Base-by-base conservation (phyloP, 495 filamentous ascomycete species). In the Lophiostoma macrostomum region DNA sequence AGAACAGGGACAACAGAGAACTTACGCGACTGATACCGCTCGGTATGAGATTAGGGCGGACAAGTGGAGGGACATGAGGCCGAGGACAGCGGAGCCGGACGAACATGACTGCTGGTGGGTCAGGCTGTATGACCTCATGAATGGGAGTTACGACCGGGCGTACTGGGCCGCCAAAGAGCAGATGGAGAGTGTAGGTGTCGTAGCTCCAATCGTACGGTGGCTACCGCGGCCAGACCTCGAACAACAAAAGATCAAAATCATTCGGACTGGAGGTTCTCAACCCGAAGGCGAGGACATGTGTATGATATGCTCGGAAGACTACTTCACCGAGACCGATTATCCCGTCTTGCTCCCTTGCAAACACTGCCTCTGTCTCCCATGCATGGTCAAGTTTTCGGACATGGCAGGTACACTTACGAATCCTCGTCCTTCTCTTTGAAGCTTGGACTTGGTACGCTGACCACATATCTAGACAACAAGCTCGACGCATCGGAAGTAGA, bases 101-200 rank as follows among this genome's bases (percentile, higher is more conserved):
- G 29, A 31, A 4, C 37, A 38, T 37, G 51, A 46, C 31, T 30
- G 20, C 39, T 54, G 51, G 51, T 54, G 51, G 51, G 16, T 38
- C 30, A 38, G 51, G 41, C 20, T 54, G 40, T 37, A 42, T 46
- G 22, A 47, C 41, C 38, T 1, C 14, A 20, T 14, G 4, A 24
- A 40, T 18, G 14, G 38, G 11, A 16, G 8, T 25, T 44, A n/a
- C 13, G 38, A 44, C 20, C 7, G 28, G 13, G 31, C 40, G 3
- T 53, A 23, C 35, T 43, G 11, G 7, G 12, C 11, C 19, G 31
- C 25, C 8, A 16, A 11, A n/a, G 16, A 32, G 13, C 30, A 14
- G 2, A 23, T 50, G 31, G 19, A 23, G 13, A 22, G 6, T 6
- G 8, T 50, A 11, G 20, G 18, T 4, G 18, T 50, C n/a, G 30